Evolutionary conservation across 2,329 filamentous ascomycete genomes (phyloP).

Genomic region (Zalaria obscura): DNA sequence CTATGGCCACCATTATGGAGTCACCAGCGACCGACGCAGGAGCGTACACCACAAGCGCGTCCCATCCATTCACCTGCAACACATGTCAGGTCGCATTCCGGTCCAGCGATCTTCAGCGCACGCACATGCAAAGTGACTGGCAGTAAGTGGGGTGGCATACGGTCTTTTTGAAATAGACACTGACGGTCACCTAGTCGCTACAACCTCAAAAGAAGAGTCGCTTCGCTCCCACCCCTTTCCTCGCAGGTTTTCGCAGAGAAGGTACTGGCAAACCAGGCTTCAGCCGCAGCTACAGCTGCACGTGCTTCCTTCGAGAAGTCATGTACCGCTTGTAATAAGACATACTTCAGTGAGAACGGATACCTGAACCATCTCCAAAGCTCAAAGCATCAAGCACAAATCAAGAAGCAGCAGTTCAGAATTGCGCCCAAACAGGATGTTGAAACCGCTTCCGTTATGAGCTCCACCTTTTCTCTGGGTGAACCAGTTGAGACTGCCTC

Average conservation of each 20-base stretch:
- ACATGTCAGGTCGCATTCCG: slow-evolving; percentile 95
- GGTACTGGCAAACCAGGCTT: slow-evolving; percentile 79
- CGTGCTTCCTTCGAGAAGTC: slow-evolving; percentile 77
- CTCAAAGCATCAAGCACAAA: slow-evolving; percentile 69
- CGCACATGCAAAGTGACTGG: slow-evolving; percentile 98
- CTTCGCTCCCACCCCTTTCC: slow-evolving; percentile 76
- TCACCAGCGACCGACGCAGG: background rate
- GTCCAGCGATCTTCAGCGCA: slow-evolving; percentile 81
- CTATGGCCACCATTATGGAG: slow-evolving; percentile 2
- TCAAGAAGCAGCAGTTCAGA: slow-evolving; percentile 32
- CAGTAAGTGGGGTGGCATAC: slow-evolving; percentile 49
- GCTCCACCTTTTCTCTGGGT: slow-evolving; percentile 81
- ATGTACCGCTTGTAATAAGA: slow-evolving; percentile 75
- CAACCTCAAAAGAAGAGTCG: slow-evolving; percentile 89
- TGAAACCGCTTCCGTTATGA: slow-evolving; percentile 69
- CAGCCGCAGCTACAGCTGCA: slow-evolving; percentile 68
- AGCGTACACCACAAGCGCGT: slow-evolving; percentile 16
- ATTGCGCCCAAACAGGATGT: slow-evolving; percentile 33
- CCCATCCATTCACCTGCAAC: slow-evolving; percentile 94
- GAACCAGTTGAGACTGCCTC: slow-evolving; percentile 51
- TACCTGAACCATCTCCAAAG: slow-evolving; percentile 86
- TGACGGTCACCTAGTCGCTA: slow-evolving; percentile 49
- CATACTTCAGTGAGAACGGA: slow-evolving; percentile 92
- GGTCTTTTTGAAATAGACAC: background rate
- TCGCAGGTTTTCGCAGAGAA: slow-evolving; percentile 93